Evolutionary conservation across 208 protist species (phyloP).

Genomic region (Herpetomonas muscarum): DNA sequence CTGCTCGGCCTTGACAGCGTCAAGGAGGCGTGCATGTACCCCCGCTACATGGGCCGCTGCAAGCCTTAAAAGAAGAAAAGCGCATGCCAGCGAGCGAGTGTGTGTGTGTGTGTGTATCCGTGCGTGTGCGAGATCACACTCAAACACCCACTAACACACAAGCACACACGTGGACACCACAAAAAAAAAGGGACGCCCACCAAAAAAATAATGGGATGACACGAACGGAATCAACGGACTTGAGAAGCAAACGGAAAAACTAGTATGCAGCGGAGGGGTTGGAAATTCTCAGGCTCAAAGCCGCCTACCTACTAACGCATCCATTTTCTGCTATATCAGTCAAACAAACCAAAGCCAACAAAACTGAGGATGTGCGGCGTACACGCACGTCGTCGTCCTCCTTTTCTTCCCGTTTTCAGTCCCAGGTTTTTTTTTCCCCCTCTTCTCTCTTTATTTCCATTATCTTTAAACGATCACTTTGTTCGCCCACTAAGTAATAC

Average conservation of each 20-base stretch:
- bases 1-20: conserved; percentile 94
- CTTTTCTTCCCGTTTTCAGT: not conserved
- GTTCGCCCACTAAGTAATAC: not conserved
- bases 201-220: too few species aligned
- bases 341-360: not conserved
- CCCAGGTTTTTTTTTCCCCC: not conserved
- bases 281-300: too few species aligned
- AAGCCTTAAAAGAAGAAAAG: conserved; percentile 81
- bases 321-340: not conserved
- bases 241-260: too few species aligned
- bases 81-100: not conserved
- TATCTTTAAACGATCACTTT: not conserved
- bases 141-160: too few species aligned
- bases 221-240: too few species aligned
- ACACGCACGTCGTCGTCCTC: too few species aligned
- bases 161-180: too few species aligned
- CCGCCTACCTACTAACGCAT: too few species aligned
- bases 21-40: conserved; percentile 96
- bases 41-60: conserved; percentile 94
- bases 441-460: not conserved
- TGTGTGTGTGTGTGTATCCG: conserved; percentile 3
- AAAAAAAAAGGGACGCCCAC: too few species aligned
- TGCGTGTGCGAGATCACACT: too few species aligned
- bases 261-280: too few species aligned
- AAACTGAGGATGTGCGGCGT: too few species aligned